Evolutionary conservation across 306 rosid species (phyloP), one percentile per base, ranked within the genome.

Genomic region (Mimosa pudica): DNA sequence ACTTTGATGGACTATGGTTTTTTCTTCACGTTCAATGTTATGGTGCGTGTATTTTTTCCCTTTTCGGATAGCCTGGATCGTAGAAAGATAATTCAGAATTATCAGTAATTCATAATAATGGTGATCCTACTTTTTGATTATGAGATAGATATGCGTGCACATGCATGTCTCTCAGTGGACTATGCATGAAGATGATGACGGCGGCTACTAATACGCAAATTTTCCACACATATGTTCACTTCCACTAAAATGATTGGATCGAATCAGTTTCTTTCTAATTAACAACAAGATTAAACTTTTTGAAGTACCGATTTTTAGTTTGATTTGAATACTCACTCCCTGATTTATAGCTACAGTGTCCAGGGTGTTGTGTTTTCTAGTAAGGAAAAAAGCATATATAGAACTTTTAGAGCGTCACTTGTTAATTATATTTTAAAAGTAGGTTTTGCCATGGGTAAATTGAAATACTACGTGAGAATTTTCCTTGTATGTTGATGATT

Each of bases 71-170:
- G 17, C 60, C 58, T 47, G 33, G 60, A 47, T 70, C 48, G 12
- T 24, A 12, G 11, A 24, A 70, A 24, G 38, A 70, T 70, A 24
- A 20, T 70, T 47, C 44, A 24, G 41, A 20, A 47, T 12, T 11
- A 70, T 12, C 13, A 17, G 60, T 47, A 30, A 47, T 46, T 20
- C 5, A 20, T 51, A 14, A 51, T 60, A 60, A 14, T 66, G 41
- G 75, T 24, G 20, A 70, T 46, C 51, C 58, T 10, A 70, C 75
- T 70, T 70, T 47, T 60, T 70, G 48, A 68, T 42, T 44, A 68
- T 67, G 70, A 8, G 11, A 69, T 42, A 18, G 18, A 41, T 42
- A 47, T 47, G 60, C 75, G 46, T 48, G 60, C 75, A 70, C 75
- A 70, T 24, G 60, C 75, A 70, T 46, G 60, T 47, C n/a, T 48